Evolutionary conservation across 257 asterid genomes (phyloP).

Genomic region (Solanum virginianum): DNA sequence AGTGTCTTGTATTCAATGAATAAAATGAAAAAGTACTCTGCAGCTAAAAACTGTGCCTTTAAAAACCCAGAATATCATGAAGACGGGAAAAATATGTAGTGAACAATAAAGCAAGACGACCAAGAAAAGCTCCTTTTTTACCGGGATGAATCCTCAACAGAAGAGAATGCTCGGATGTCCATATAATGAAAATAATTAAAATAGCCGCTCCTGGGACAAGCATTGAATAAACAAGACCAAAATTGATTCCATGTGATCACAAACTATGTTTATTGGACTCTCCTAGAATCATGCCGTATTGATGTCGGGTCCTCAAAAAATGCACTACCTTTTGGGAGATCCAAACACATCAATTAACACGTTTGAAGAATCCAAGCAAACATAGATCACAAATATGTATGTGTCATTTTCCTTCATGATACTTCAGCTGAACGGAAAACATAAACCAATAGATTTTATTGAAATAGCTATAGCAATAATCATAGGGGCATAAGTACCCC

Average conservation of each 20-base stretch:
- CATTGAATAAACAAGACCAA: not conserved
- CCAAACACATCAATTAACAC: not conserved
- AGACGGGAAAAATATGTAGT: not conserved
- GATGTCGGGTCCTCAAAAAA: not conserved
- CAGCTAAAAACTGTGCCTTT: not conserved
- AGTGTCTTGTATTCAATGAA: slow-evolving; percentile 4
- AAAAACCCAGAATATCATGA: not conserved
- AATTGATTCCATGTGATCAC: not conserved
- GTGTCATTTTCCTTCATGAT: not conserved
- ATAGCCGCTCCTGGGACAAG: not conserved
- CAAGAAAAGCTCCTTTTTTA: not conserved
- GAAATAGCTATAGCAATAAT: not conserved
- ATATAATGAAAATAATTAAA: not conserved
- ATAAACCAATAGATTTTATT: not conserved
- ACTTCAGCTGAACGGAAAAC: not conserved
- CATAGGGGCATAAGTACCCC: not conserved
- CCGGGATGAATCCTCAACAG: not conserved
- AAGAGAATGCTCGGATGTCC: not conserved
- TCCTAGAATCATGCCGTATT: not conserved
- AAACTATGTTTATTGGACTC: not conserved
- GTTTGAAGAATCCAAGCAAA: not conserved
- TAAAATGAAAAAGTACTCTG: not conserved
- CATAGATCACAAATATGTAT: not conserved
- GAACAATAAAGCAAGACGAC: not conserved
- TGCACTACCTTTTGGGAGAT: not conserved